Conservation (phyloP, 768 basidiomycete species). For the Hydnum rufescens region DNA sequence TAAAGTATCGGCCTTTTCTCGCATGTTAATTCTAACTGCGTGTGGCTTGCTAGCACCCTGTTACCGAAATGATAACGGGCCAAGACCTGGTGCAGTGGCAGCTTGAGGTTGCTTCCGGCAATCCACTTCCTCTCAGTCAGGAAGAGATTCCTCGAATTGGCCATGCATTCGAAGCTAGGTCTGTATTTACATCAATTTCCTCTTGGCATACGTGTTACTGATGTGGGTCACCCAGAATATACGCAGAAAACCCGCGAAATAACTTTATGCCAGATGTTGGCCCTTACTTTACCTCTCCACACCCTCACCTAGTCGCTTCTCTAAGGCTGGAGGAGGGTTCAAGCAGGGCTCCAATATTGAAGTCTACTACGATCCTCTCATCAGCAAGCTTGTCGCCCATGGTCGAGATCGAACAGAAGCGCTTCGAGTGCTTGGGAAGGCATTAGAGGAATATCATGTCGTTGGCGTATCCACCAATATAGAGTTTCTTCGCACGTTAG, state of each 20-base stretch:
- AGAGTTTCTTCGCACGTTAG: constrained; percentile 63
- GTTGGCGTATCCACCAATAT: constrained; percentile 85
- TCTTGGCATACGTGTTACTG: background rate
- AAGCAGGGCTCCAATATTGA: constrained; percentile 59
- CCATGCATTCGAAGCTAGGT: constrained; percentile 80
- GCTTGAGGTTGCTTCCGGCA: constrained; percentile 77
- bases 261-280: constrained; percentile 88
- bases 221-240: constrained; percentile 28
- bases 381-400: constrained; percentile 79
- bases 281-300: constrained; percentile 61
- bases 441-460: constrained; percentile 74
- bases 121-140: constrained; percentile 60
- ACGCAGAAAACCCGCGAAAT: constrained; percentile 87
- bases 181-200: background rate
- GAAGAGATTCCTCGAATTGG: constrained; percentile 67
- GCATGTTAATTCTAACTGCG: background rate
- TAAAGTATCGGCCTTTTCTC: background rate
- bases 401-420: constrained; percentile 73
- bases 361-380: constrained; percentile 83
- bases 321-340: constrained; percentile 86
- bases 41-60: constrained; percentile 34
- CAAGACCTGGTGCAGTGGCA: constrained; percentile 94
- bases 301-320: constrained; percentile 41
- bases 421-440: constrained; percentile 54
- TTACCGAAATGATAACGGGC: constrained; percentile 89